These are phyloP conservation scores for Arthrocladium fulminans DNA, from an alignment of 2,329 filamentous ascomycete species.

Conservation along the genomic window DNA sequence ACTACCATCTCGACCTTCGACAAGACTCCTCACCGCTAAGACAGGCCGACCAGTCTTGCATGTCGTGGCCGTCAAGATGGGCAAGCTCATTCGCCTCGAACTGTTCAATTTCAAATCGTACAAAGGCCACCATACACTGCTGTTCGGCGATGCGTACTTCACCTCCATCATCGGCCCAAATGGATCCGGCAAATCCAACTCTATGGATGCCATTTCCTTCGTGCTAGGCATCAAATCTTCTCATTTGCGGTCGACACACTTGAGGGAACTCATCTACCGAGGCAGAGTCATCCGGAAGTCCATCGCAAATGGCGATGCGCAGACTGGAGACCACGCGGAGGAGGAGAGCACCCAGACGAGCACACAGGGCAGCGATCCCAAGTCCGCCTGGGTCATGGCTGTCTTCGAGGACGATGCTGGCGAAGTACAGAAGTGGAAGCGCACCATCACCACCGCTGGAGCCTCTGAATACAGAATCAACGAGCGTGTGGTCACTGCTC, in stretches of 20 bases:
- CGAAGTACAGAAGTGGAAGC: constrained; percentile 92
- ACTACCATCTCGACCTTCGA: neutral
- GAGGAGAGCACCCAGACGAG: constrained; percentile 52
- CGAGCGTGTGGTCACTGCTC: constrained; percentile 75
- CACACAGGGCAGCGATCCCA: constrained; percentile 65
- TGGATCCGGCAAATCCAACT: constrained; percentile 98
- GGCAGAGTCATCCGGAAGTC: constrained; percentile 86
- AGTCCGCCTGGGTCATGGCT: constrained; percentile 97
- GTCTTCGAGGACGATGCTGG: constrained; percentile 97
- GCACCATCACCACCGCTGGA: constrained; percentile 78
- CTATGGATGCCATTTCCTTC: constrained; percentile 99
- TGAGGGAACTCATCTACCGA: constrained; percentile 92
- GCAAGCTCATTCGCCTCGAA: constrained; percentile 90
- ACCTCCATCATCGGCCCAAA: constrained; percentile 99
- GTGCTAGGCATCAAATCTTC: constrained; percentile 97
- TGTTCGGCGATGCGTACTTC: constrained; percentile 97
- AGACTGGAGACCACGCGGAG: constrained; percentile 48
- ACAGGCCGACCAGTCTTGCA: no score
- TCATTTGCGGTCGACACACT: constrained; percentile 86
- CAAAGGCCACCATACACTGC: constrained; percentile 86
- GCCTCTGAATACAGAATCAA: constrained; percentile 97
- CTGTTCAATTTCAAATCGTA: constrained; percentile 99
- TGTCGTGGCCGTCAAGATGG: constrained; percentile 52
- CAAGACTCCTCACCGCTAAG: no score
- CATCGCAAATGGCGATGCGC: constrained; percentile 80